Evolutionary conservation across 306 rosid species (phyloP), one percentile per base, ranked within the genome.

Genomic region (Inga leiocalycina): DNA sequence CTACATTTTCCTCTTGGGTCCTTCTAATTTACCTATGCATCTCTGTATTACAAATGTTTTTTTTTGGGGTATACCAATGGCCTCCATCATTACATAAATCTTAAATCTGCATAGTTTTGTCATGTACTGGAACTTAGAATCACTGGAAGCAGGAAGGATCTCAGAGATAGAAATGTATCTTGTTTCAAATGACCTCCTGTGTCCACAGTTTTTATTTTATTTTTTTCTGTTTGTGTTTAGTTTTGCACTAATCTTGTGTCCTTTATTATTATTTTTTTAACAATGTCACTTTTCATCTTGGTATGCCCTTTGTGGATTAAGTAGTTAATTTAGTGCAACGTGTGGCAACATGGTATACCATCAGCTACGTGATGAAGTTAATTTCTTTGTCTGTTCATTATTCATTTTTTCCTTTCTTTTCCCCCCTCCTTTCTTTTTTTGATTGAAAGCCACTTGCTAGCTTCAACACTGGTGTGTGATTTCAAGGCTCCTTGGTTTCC

Each of bases 401-500:
- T 69, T 19, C 44, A 37, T 20, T 37, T n/a, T 12, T 27, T 24
- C 30, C 16, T 3, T 61, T 4, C 12, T 0, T 48, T 24, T 46
- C 11, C 14, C 13, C 2, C 70, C 12, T 14, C 22, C 44, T 8
- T 62, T 20, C 4, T 84, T 67, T 19, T 80, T 27, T 54, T 69
- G 10, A 57, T 17, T 10, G 17, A 80, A 30, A 73, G 45, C 74
- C 73, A 54, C 51, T 20, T 66, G 71, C 77, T 66, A 66, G 41
- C 20, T 78, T 81, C 41, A 52, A 19, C 75, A 34, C 54, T 74
- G 22, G 35, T 54, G 59, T 54, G 44, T 13, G 10, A 35, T 72
- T 78, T 78, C 11, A 8, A 71, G 77, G 19, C 39, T 65, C 20
- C 22, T 64, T 27, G 73, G 73, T 48, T 80, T 61, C 80, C 49